Percentiles rank a stretch among this genome's conserved stretches.
Evolutionary conservation across 2,329 filamentous ascomycete species (phyloP).

Genomic region (Penicillium sp.): DNA sequence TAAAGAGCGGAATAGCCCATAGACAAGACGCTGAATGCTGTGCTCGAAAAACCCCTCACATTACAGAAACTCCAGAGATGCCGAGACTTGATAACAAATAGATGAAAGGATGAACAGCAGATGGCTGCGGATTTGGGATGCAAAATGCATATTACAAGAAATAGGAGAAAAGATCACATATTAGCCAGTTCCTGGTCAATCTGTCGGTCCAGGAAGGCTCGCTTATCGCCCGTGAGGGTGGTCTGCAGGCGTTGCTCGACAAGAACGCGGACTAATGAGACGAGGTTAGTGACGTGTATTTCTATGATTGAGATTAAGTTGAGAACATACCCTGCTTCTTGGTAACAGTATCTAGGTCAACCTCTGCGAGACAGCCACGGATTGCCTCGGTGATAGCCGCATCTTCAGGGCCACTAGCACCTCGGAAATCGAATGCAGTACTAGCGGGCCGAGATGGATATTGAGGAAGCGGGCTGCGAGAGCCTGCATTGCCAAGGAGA

Average conservation of each 20-base stretch:
- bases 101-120: conserved; percentile 10
- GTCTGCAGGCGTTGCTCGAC: conserved; percentile 93
- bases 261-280: conserved; percentile 65
- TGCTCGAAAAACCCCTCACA: conserved; percentile 3
- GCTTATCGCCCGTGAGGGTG: conserved; percentile 79
- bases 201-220: conserved; percentile 84
- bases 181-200: conserved; percentile 92
- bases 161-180: conserved; percentile 60
- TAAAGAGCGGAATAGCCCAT: conserved; percentile 2
- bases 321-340: conserved; percentile 76
- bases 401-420: conserved; percentile 68
- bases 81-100: conserved; percentile 15
- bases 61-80: conserved; percentile 23
- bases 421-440: conserved; percentile 59
- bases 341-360: conserved; percentile 93
- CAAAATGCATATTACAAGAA: conserved; percentile 21
- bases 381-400: conserved; percentile 79
- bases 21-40: conserved; percentile 11
- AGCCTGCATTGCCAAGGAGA: conserved; percentile 39
- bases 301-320: neutral
- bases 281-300: conserved; percentile 6
- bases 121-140: neutral
- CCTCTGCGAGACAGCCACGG: conserved; percentile 75
- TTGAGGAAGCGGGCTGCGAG: conserved; percentile 52
- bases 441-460: conserved; percentile 52